Base-by-base conservation (phyloP, 257 asterid species). In the Ophiorrhiza pumila region DNA sequence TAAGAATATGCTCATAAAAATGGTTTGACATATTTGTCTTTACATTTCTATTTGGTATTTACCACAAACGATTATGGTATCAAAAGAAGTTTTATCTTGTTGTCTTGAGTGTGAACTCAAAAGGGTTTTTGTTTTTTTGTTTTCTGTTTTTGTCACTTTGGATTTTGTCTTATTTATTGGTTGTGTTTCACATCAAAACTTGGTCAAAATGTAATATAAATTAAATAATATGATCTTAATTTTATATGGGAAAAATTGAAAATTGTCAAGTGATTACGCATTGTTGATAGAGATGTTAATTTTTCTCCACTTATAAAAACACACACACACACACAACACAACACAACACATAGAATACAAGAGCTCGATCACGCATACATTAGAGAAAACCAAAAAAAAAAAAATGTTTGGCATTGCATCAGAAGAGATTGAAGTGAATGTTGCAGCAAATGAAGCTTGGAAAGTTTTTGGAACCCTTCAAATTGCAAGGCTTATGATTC, bases 371-470 rank as follows among this genome's bases (percentile, higher is more conserved):
- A 37, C 42, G 7, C 42, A 2, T 17, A 14, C 25, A 61, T 32
- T 5, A 8, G 15, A 3, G 32, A n/a, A n/a, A n/a, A n/a, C n/a
- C n/a, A n/a, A n/a, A n/a, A n/a, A n/a, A n/a, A n/a, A n/a, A 31
- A 50, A 50, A 11, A 78, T 85, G 85, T 71, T 65, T 0, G 96
- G 91, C 76, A 77, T 78, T 15, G 17, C 83, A 17, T 79, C 85
- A 1, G 83, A 76, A 4, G 87, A 86, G 78, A 69, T 42, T 5
- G 85, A 72, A 77, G 85, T 87, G 2, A 71, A 76, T 23, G 94
- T 76, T 71, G 71, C 67, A 4, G 82, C 94, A 57, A 75, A 73
- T 68, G 89, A 88, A 71, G 90, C 88, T 4, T 90, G 94, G 96
- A 85, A 88, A 64, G 64, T 88, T 25, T 90, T 82, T 79, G 75